phyloP scores from a whole-genome alignment of 257 asterid genomes.

The Henckelia pumila region DNA sequence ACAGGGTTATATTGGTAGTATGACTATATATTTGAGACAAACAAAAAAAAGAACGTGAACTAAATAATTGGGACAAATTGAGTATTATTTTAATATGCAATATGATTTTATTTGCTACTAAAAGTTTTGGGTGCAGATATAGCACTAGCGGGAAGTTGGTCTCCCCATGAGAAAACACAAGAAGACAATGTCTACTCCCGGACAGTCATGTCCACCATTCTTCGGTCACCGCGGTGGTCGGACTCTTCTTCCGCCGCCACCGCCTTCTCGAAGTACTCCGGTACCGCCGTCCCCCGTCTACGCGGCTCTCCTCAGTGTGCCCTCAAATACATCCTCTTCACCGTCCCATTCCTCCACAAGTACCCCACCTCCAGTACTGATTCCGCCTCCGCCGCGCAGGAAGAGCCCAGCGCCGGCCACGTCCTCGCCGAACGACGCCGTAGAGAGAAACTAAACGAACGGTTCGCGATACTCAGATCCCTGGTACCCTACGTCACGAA shows the following conservation, averaged over 20 bases:
- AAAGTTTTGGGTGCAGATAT: too few species aligned
- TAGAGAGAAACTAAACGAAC: constrained; percentile 75
- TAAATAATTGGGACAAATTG: too few species aligned
- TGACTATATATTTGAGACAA: too few species aligned
- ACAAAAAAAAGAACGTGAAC: too few species aligned
- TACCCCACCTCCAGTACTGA: constrained; percentile 13
- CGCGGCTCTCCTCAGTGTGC: constrained; percentile 47
- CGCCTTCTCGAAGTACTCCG: too few species aligned
- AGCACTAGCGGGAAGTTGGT: constrained; percentile 24
- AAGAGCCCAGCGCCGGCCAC: constrained; percentile 53
- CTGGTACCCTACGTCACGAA: constrained; percentile 79
- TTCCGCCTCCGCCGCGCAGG: constrained; percentile 19
- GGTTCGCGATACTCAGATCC: constrained; percentile 55
- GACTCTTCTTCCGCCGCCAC: constrained; percentile 11
- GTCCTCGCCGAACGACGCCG: constrained; percentile 78
- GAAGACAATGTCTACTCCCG: constrained; percentile 55
- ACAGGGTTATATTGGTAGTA: too few species aligned
- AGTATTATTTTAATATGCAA: too few species aligned
- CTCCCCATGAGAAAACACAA: constrained; percentile 30
- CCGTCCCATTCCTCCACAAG: constrained; percentile 54
- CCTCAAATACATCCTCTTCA: constrained; percentile 68
- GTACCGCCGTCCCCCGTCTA: constrained; percentile 17
- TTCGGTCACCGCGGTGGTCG: constrained; percentile 41
- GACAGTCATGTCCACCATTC: constrained; percentile 58
- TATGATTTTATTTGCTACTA: too few species aligned